Evolutionary conservation across 164 flowering plant genomes (phyloP).

Genomic region (Macadamia tetraphylla): DNA sequence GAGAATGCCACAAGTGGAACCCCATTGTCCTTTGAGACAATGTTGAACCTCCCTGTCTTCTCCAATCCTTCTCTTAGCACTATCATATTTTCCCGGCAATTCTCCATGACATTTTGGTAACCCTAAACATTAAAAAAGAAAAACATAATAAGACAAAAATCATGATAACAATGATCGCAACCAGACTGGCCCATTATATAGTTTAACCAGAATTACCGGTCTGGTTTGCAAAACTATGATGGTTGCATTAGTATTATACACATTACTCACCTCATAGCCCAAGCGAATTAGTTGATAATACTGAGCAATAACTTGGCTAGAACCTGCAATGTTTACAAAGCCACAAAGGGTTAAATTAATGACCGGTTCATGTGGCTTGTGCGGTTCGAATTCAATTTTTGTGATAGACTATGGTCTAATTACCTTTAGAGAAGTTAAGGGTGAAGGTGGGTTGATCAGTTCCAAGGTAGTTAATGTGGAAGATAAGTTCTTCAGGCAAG

Average conservation of each 20-base stretch:
- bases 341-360: background rate
- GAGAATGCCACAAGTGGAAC: conserved; percentile 34
- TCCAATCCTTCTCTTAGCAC: conserved; percentile 24
- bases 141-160: no score
- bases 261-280: conserved; percentile 25
- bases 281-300: conserved; percentile 29
- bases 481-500: conserved; percentile 28
- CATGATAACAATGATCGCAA: no score
- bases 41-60: conserved; percentile 22
- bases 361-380: no score
- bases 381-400: no score
- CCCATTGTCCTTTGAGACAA: conserved; percentile 27
- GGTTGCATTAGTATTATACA: no score
- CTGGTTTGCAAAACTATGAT: no score
- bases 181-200: no score
- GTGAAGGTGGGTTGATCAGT: conserved; percentile 34
- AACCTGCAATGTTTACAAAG: conserved; percentile 13
- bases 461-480: conserved; percentile 30
- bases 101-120: conserved; percentile 27
- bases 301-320: conserved; percentile 33
- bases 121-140: conserved; percentile 14
- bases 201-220: no score
- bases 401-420: background rate
- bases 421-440: conserved; percentile 37
- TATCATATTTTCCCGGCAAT: conserved; percentile 24